A percentile compares a stretch with the other conserved stretches of the same genome.
Conservation (phyloP, 2,329 filamentous ascomycete species). For the Trichoderma sp. region DNA sequence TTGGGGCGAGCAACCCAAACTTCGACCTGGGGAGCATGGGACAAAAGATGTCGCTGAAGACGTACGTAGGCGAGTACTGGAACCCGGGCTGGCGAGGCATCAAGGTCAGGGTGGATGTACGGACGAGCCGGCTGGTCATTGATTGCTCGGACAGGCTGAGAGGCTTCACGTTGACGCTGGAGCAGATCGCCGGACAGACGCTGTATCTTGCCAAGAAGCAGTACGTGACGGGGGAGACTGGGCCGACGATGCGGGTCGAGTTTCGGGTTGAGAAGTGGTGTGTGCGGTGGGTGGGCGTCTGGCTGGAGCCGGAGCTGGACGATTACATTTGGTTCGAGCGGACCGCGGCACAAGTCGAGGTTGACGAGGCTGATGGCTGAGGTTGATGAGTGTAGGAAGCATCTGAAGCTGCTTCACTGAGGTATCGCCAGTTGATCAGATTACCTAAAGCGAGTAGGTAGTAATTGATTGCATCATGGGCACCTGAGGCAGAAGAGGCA, state of each 20-base stretch:
- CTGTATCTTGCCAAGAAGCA: constrained; percentile 31
- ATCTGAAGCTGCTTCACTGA: too few relatives aligned
- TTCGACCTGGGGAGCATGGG: not conserved
- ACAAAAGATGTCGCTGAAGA: constrained; percentile 25
- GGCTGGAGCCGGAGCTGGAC: constrained; percentile 9
- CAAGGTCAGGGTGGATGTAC: constrained; percentile 29
- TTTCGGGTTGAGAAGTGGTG: constrained; percentile 31
- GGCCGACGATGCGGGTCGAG: constrained; percentile 27
- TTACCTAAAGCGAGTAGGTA: too few relatives aligned
- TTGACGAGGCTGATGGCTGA: not conserved
- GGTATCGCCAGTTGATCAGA: too few relatives aligned
- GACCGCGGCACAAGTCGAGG: not conserved
- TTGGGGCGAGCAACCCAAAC: not conserved
- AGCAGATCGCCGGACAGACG: constrained; percentile 31
- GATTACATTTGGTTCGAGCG: constrained; percentile 23
- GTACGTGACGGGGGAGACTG: not conserved
- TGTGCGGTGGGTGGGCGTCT: constrained; percentile 5
- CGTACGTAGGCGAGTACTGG: constrained; percentile 35
- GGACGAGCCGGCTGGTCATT: constrained; percentile 32
- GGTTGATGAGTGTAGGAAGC: too few relatives aligned
- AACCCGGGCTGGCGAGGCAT: constrained; percentile 36
- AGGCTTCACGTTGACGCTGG: constrained; percentile 34
- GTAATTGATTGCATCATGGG: too few relatives aligned
- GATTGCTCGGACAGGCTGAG: constrained; percentile 37
- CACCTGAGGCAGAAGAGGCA: too few relatives aligned